These are phyloP conservation scores for Rhodomyrtus psidioides DNA, from an alignment of 441 rosid species.

Conservation along the genomic window DNA sequence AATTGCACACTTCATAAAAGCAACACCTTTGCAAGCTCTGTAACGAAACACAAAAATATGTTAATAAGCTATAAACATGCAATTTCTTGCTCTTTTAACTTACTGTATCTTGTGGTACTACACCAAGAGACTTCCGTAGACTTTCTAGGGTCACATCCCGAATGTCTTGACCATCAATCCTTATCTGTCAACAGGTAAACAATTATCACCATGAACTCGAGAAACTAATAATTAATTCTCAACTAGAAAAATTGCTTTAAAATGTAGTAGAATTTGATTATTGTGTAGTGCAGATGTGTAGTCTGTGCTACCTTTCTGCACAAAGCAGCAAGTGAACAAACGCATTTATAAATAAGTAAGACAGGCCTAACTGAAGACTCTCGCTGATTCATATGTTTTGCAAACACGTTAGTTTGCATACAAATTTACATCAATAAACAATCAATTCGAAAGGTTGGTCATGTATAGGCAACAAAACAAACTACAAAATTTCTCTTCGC, in stretches of 20 bases:
- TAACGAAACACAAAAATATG: neutral
- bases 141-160: constrained; percentile 70
- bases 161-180: constrained; percentile 86
- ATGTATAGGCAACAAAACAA: neutral
- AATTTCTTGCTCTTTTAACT: constrained; percentile 12
- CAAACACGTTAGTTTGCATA: neutral
- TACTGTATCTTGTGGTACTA: constrained; percentile 99
- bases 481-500: neutral
- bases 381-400: neutral
- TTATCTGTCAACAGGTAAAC: constrained; percentile 38
- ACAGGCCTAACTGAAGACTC: neutral
- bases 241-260: neutral
- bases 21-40: neutral
- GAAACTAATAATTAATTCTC: neutral
- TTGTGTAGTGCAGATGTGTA: neutral
- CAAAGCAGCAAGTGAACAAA: neutral
- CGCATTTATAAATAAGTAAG: neutral
- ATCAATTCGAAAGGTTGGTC: neutral
- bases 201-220: neutral
- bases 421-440: neutral
- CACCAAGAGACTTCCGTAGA: constrained; percentile 71
- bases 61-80: neutral
- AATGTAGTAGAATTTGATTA: neutral
- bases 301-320: neutral
- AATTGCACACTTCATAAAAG: constrained; percentile 9